Evolutionary conservation across 2,329 filamentous ascomycete genomes (phyloP).

Genomic region (Diplocarpon rosae): DNA sequence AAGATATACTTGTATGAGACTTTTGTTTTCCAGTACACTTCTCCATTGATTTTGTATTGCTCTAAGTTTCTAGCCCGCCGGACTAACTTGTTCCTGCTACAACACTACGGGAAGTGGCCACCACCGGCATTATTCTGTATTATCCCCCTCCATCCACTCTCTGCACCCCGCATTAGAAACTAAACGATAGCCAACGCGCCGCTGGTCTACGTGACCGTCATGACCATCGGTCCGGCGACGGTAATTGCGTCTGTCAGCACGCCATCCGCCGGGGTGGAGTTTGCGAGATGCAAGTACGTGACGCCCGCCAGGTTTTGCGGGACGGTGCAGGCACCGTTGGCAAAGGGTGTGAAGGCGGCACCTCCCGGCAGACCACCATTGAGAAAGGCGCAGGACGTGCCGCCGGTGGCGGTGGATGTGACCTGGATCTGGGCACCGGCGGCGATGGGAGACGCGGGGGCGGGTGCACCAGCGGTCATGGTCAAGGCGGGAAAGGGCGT

Average conservation of each 20-base stretch:
- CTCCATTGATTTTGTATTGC: too few species aligned
- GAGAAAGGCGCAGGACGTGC: conserved; percentile 56
- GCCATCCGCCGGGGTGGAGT: conserved; percentile 36
- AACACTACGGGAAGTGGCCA: too few species aligned
- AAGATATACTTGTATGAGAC: too few species aligned
- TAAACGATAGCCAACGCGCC: too few species aligned
- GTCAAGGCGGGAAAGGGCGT: conserved; percentile 49
- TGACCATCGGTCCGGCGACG: conserved; percentile 52
- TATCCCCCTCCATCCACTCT: too few species aligned
- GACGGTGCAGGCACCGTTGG: conserved; percentile 44
- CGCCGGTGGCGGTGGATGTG: conserved; percentile 39
- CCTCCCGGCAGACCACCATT: conserved; percentile 47
- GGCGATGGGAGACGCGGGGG: conserved; percentile 30
- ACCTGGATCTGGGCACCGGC: conserved; percentile 37
- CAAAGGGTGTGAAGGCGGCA: conserved; percentile 48
- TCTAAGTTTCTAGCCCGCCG: too few species aligned
- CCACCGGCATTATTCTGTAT: too few species aligned
- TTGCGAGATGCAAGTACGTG: conserved; percentile 58
- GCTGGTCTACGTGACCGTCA: conserved; percentile 28
- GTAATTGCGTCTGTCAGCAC: conserved; percentile 50
- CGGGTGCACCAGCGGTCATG: conserved; percentile 35
- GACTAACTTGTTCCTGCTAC: too few species aligned
- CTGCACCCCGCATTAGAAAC: too few species aligned
- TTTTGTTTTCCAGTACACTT: too few species aligned
- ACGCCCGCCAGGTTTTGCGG: conserved; percentile 52